Conservation (phyloP, 192 early-diverging fungal species). For the Dissophora globulifera region DNA sequence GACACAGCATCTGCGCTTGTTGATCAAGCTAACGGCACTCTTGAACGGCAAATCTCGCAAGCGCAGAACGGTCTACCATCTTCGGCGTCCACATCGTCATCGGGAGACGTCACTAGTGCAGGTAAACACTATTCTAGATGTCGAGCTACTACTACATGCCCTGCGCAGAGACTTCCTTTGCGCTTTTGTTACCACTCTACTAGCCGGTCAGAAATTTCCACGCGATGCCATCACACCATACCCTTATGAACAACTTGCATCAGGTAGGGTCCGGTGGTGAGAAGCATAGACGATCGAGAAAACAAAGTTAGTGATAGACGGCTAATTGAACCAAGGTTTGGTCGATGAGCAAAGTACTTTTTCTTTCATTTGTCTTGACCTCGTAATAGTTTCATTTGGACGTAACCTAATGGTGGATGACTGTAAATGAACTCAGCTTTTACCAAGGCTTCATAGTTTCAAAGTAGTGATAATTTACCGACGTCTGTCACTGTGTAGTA, state of each 20-base stretch:
- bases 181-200: conserved; percentile 4
- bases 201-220: conserved; percentile 21
- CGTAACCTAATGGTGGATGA: neutral
- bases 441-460: neutral
- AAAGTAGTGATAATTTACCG: neutral
- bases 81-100: neutral
- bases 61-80: neutral
- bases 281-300: too few species aligned
- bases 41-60: neutral
- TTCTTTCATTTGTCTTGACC: too few species aligned
- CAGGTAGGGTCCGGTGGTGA: too few species aligned
- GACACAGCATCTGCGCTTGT: neutral
- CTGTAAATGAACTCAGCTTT: neutral
- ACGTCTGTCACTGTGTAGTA: neutral
- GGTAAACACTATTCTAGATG: conserved; percentile 3
- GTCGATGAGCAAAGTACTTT: too few species aligned
- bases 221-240: too few species aligned
- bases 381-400: neutral
- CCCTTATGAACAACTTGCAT: too few species aligned
- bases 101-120: neutral
- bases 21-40: neutral
- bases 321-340: too few species aligned
- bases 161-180: conserved; percentile 3
- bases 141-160: neutral
- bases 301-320: too few species aligned